Percentiles rank a stretch among this genome's conserved stretches.
Conservation (phyloP, 1,284 basidiomycete species). For the Ustilago trichophora region DNA sequence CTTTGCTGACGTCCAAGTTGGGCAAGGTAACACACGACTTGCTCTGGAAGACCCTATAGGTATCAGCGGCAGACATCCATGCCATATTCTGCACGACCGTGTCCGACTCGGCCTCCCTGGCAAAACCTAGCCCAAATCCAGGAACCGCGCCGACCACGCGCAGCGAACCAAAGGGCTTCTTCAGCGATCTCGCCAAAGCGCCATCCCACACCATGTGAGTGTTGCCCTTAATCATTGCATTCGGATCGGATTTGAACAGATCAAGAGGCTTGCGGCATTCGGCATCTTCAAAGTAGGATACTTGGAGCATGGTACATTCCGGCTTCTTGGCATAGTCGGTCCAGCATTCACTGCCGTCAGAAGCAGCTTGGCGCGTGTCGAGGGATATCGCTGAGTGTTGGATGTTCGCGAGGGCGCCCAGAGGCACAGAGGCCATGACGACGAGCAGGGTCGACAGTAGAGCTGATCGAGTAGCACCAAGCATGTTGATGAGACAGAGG, state of each 20-base stretch:
- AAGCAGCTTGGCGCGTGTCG: conserved; percentile 11
- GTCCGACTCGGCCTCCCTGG: conserved; percentile 26
- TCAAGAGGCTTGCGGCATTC: conserved; percentile 12
- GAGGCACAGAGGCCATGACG: conserved; percentile 1
- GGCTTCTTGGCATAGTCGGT: conserved; percentile 16
- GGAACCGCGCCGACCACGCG: conserved; percentile 17
- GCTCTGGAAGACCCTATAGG: conserved; percentile 4
- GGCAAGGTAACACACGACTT: conserved; percentile 25
- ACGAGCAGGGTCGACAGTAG: conserved; percentile 11
- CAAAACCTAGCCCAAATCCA: conserved; percentile 36
- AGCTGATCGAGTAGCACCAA: background rate
- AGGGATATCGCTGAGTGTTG: conserved; percentile 3
- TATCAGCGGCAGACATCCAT: conserved; percentile 15
- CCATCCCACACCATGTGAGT: conserved; percentile 31
- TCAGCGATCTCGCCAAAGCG: conserved; percentile 11
- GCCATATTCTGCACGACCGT: conserved; percentile 31
- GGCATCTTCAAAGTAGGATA: conserved; percentile 27
- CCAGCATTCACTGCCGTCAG: conserved; percentile 19
- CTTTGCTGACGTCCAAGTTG: conserved; percentile 13
- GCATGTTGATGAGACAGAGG: too few relatives aligned
- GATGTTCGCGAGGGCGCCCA: conserved; percentile 4
- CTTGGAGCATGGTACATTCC: conserved; percentile 20
- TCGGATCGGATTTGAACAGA: background rate
- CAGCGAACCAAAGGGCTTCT: conserved; percentile 19
- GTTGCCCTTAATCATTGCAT: conserved; percentile 17